Conservation (phyloP, 768 basidiomycete species). For the Clavulina sp. region DNA sequence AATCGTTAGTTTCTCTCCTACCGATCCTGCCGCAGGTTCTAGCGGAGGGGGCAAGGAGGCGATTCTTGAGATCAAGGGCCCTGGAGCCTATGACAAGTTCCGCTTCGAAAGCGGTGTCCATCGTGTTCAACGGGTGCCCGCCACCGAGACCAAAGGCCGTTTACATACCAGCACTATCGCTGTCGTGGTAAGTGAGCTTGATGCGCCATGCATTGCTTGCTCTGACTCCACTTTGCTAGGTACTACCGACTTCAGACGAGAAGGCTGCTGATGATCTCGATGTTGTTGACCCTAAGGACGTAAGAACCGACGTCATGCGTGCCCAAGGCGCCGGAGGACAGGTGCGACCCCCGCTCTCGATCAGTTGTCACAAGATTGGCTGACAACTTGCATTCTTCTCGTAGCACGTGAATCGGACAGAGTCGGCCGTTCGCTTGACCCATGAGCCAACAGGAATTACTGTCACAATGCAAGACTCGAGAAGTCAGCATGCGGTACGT, state of each 20-base stretch:
- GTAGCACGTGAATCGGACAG: slow-evolving; percentile 96
- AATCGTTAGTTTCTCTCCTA: slow-evolving; percentile 32
- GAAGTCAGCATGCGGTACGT: slow-evolving; percentile 81
- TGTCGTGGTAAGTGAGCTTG: slow-evolving; percentile 42
- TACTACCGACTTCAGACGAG: slow-evolving; percentile 65
- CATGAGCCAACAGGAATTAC: slow-evolving; percentile 86
- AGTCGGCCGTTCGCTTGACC: slow-evolving; percentile 88
- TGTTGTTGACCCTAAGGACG: slow-evolving; percentile 60
- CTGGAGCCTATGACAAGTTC: slow-evolving; percentile 59
- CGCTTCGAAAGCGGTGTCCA: slow-evolving; percentile 93
- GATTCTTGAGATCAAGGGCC: slow-evolving; percentile 59
- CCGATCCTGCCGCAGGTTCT: slow-evolving; percentile 42
- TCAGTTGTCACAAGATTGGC: not conserved
- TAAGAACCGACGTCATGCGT: slow-evolving; percentile 87
- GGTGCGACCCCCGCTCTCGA: slow-evolving; percentile 24
- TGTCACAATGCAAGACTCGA: slow-evolving; percentile 96
- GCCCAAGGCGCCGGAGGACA: slow-evolving; percentile 95
- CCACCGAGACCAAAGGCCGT: slow-evolving; percentile 73
- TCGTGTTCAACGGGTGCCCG: slow-evolving; percentile 84
- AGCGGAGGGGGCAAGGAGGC: slow-evolving; percentile 43
- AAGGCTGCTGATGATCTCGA: slow-evolving; percentile 34
- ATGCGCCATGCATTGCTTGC: not conserved
- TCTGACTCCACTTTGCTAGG: slow-evolving; percentile 28
- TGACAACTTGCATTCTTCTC: not conserved
- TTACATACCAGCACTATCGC: slow-evolving; percentile 87